Evolutionary conservation across 2,329 filamentous ascomycete species (phyloP), one percentile per base, ranked within the genome.

Genomic region (Botryotinia calthae): DNA sequence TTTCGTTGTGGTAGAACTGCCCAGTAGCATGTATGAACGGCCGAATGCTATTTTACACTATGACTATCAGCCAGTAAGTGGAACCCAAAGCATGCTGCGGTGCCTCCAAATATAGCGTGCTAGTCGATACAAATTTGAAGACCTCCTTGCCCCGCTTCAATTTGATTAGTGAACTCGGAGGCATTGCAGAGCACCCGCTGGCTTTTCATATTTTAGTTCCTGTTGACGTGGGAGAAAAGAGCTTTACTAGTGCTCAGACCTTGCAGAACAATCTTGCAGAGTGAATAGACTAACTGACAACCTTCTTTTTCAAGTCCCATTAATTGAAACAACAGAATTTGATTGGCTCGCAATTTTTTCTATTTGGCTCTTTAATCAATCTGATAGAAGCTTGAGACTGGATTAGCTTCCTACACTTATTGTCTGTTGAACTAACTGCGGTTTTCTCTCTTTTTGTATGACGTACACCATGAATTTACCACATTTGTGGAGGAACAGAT

Each of bases 91-190:
- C 25, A 20, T 28, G 37, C n/a, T 68, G 51, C 37, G 9, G 65
- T 56, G 65, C 48, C 16, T 67, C 25, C 34, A 44, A 68, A 56
- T 18, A 28, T 51, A 20, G 37, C 34, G 25, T 67, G 65, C 34
- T 31, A 56, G 34, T 56, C 34, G n/a, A 68, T 56, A 20, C 37
- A 56, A 42, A 68, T 68, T 67, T 68, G 48, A 56, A 56, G 31
- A 51, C 25, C 16, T 66, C 25, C 16, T 51, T 42, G 65, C n/a
- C 48, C 65, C 65, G 48, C 48, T 67, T 56, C 65, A 28, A 42
- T 20, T 67, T 42, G 34, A 42, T 42, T 56, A 48, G 48, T 42
- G 25, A 67, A 25, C 10, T 54, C 25, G 64, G 64, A 40, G 46
- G 51, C 14, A 37, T 16, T 25, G 34, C 37, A 67, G 14, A 54